phyloP scores from a whole-genome alignment of 192 early-diverging fungal genomes.

The Rhizoclosmatium globosum region DNA sequence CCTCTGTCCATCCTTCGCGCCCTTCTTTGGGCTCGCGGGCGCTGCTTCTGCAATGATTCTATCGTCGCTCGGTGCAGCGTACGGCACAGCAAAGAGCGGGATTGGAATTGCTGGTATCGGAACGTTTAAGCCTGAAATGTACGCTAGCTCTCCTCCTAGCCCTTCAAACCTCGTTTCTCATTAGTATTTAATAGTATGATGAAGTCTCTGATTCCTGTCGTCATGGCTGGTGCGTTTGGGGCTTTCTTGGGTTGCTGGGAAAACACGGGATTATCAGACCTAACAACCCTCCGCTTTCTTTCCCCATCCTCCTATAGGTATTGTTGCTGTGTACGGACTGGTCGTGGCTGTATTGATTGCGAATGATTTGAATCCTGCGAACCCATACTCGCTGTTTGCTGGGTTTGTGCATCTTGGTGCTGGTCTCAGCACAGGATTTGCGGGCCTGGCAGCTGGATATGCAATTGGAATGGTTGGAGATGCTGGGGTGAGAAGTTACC shows the following conservation, averaged over 20 bases:
- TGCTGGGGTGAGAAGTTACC: conserved; percentile 89
- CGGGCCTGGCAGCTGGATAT: conserved; percentile 94
- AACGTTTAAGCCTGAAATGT: conserved; percentile 90
- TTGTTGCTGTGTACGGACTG: conserved; percentile 97
- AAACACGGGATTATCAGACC: neutral
- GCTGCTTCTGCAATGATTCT: conserved; percentile 92
- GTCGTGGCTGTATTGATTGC: conserved; percentile 92
- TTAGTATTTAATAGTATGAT: conserved; percentile 45
- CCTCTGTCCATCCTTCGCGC: conserved; percentile 86
- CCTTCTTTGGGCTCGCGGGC: conserved; percentile 95
- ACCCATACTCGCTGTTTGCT: conserved; percentile 62
- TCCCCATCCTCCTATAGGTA: conserved; percentile 62
- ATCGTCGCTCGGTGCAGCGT: conserved; percentile 86
- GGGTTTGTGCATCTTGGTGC: conserved; percentile 94
- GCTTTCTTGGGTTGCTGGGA: conserved; percentile 1
- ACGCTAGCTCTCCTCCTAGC: neutral
- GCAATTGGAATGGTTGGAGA: conserved; percentile 98
- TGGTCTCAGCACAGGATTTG: conserved; percentile 90
- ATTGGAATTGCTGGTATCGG: conserved; percentile 96
- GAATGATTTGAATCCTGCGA: conserved; percentile 52
- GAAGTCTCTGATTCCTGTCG: conserved; percentile 85
- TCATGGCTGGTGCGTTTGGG: conserved; percentile 73
- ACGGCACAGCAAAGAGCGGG: conserved; percentile 97
- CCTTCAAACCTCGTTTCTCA: neutral
- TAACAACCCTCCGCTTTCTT: neutral